Percentiles rank a stretch among this genome's conserved stretches.
These are phyloP conservation scores for Blastomyces percursus DNA, from an alignment of 2,329 filamentous ascomycete species.

Conservation along the genomic window DNA sequence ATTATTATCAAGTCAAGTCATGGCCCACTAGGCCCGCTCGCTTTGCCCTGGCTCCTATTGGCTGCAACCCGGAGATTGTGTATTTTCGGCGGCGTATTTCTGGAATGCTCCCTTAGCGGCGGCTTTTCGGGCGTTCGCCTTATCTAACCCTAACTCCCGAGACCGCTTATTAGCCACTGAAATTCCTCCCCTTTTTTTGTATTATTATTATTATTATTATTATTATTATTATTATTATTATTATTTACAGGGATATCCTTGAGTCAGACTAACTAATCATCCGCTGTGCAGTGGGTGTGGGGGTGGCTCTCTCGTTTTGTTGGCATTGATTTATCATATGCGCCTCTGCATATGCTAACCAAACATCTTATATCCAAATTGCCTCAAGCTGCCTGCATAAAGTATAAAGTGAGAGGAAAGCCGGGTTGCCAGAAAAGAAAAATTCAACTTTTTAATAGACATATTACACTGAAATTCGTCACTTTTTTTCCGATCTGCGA, in stretches of 20 bases:
- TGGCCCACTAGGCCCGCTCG: not conserved
- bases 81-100: not conserved
- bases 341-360: not conserved
- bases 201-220: no score
- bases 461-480: conserved; percentile 52
- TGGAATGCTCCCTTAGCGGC: not conserved
- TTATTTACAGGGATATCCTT: not conserved
- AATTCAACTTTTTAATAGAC: conserved; percentile 36
- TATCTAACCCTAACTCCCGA: not conserved
- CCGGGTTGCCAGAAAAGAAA: not conserved
- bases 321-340: no score
- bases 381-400: not conserved
- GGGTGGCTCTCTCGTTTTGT: no score
- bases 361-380: not conserved
- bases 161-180: not conserved
- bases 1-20: conserved; percentile 1
- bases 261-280: not conserved
- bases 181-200: not conserved
- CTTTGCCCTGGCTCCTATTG: not conserved
- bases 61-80: not conserved
- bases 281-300: not conserved
- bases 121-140: not conserved
- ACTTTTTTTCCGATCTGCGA: conserved; percentile 53
- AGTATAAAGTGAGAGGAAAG: not conserved
- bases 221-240: no score